Evolutionary conservation across 2,329 filamentous ascomycete genomes (phyloP).

Genomic region (Beauveria asiatica): DNA sequence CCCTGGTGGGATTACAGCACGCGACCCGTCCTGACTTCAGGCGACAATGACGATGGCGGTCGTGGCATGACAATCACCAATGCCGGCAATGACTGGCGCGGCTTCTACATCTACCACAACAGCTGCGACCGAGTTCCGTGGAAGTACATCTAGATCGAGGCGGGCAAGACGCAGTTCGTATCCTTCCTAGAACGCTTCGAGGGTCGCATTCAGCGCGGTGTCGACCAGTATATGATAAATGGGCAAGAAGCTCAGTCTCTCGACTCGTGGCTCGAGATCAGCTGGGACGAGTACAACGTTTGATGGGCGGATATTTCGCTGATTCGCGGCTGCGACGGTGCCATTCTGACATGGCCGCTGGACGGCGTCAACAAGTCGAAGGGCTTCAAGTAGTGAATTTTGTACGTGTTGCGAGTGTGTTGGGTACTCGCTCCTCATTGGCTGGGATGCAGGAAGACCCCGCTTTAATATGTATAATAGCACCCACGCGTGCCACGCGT

Average conservation of each 20-base stretch:
- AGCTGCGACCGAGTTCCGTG: slow-evolving; percentile 19
- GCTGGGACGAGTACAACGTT: slow-evolving; percentile 15
- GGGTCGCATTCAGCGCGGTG: slow-evolving; percentile 20
- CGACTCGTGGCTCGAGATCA: slow-evolving; percentile 21
- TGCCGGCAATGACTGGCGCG: slow-evolving; percentile 3
- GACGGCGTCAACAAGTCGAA: slow-evolving; percentile 18
- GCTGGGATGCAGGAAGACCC: too few species aligned
- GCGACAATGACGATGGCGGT: slow-evolving; percentile 9
- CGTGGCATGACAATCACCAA: slow-evolving; percentile 7
- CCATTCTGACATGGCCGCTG: slow-evolving; percentile 15
- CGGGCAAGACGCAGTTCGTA: slow-evolving; percentile 17
- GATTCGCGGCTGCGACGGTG: slow-evolving; percentile 22
- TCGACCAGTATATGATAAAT: slow-evolving; percentile 17
- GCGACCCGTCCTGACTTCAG: slow-evolving; percentile 3
- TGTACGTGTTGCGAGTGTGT: too few species aligned
- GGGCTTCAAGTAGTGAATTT: slow-evolving; percentile 18
- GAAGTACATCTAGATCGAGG: slow-evolving; percentile 20
- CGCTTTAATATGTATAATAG: too few species aligned
- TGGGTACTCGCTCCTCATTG: too few species aligned
- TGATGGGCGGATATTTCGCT: slow-evolving; percentile 21
- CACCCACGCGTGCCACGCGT: too few species aligned
- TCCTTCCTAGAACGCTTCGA: slow-evolving; percentile 19
- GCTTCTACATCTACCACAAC: slow-evolving; percentile 18
- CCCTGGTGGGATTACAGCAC: neutral
- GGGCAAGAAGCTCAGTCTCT: slow-evolving; percentile 18